These are phyloP conservation scores for Yarrowia porcina DNA, from an alignment of 805 yeast genomes.

Conservation along the genomic window DNA sequence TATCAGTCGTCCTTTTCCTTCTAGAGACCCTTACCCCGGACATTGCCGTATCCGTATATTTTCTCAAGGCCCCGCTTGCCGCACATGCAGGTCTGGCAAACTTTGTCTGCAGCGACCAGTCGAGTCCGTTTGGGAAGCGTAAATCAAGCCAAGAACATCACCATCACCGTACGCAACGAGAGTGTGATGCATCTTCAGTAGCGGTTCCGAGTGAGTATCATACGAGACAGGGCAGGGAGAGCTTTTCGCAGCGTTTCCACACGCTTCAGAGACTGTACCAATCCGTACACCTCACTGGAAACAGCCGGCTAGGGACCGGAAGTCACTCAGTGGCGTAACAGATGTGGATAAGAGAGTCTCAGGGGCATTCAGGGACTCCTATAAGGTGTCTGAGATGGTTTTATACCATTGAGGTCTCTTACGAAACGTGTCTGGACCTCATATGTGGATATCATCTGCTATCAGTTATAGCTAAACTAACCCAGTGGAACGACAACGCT, in stretches of 20 bases:
- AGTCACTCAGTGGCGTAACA: neutral
- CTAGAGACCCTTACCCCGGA: neutral
- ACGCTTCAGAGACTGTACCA: neutral
- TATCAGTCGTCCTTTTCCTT: neutral
- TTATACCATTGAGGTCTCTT: too few relatives aligned
- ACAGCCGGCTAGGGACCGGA: neutral
- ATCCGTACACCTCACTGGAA: neutral
- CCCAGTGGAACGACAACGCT: constrained; percentile 24
- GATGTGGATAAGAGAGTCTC: neutral
- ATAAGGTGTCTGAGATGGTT: too few relatives aligned
- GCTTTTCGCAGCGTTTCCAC: neutral
- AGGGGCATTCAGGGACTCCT: neutral
- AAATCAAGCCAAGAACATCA: constrained; percentile 17
- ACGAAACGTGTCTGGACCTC: neutral
- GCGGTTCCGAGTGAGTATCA: constrained; percentile 24
- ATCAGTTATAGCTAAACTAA: neutral
- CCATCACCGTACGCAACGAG: constrained; percentile 14
- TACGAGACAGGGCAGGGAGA: neutral
- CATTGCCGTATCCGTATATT: constrained; percentile 11
- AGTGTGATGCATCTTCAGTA: constrained; percentile 23
- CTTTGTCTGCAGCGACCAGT: constrained; percentile 16
- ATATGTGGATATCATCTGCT: neutral
- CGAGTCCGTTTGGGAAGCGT: constrained; percentile 1
- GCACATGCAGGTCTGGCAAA: constrained; percentile 24
- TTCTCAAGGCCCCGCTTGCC: constrained; percentile 21